A percentile compares a stretch with the other conserved stretches of the same genome.
phyloP scores from a whole-genome alignment of 495 filamentous ascomycete genomes.

The Delitschia confertaspora region DNA sequence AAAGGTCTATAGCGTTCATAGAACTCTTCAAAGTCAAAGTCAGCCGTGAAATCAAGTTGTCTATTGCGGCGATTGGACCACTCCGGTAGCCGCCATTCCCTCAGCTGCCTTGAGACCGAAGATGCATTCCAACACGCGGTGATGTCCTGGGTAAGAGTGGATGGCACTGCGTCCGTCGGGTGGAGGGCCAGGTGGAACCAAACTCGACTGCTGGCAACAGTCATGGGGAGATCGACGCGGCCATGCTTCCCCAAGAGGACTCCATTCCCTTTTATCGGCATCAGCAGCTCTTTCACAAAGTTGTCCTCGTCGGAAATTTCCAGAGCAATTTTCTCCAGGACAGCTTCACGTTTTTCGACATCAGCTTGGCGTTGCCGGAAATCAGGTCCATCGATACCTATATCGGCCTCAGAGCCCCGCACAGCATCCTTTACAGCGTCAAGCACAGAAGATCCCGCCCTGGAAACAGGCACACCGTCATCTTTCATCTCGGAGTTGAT shows the following conservation, averaged over 20 bases:
- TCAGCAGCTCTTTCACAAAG: conserved; percentile 74
- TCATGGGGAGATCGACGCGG: conserved; percentile 62
- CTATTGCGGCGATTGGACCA: conserved; percentile 93
- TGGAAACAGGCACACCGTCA: conserved; percentile 67
- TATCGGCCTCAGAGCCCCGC: conserved; percentile 66
- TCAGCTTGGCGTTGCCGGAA: conserved; percentile 67
- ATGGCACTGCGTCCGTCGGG: conserved; percentile 78
- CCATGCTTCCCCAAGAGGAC: conserved; percentile 62
- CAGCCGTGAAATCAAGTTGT: conserved; percentile 90
- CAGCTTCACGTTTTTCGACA: conserved; percentile 67
- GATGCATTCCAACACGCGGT: conserved; percentile 81
- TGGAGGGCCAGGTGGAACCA: conserved; percentile 95
- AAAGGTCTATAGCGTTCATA: conserved; percentile 67
- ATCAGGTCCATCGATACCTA: conserved; percentile 62
- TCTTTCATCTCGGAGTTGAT: conserved; percentile 97
- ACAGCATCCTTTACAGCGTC: conserved; percentile 79
- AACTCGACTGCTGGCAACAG: conserved; percentile 70
- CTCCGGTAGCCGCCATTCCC: conserved; percentile 85
- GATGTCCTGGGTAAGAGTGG: conserved; percentile 52
- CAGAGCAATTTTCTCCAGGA: conserved; percentile 75
- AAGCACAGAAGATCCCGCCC: conserved; percentile 66
- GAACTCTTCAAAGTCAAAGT: conserved; percentile 94
- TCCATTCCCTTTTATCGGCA: conserved; percentile 66
- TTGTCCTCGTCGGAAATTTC: conserved; percentile 60
- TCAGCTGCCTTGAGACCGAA: conserved; percentile 81